Conservation (phyloP, 1,284 basidiomycete genomes). For the Moniliophthora roreri region DNA sequence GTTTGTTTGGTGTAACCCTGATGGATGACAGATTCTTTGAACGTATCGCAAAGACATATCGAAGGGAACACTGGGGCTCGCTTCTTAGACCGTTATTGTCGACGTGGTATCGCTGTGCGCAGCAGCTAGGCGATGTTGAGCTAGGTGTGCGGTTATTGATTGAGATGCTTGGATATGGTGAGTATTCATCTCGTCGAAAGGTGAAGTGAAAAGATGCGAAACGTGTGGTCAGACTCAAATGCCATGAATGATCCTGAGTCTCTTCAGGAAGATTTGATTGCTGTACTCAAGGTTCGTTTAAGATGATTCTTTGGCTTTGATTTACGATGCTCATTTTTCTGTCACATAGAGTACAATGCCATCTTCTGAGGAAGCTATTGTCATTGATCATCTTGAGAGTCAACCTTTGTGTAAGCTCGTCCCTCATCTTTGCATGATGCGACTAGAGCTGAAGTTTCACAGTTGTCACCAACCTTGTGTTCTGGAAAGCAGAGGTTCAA, state of each 20-base stretch:
- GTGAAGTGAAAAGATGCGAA: conserved; percentile 22
- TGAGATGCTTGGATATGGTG: conserved; percentile 81
- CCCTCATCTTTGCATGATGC: neutral
- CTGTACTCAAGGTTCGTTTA: conserved; percentile 60
- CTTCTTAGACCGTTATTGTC: conserved; percentile 72
- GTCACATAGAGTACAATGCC: conserved; percentile 65
- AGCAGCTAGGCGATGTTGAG: conserved; percentile 73
- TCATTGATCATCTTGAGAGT: conserved; percentile 63
- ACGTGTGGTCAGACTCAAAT: conserved; percentile 33
- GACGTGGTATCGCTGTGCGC: conserved; percentile 80
- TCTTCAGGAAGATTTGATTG: conserved; percentile 65
- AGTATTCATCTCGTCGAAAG: conserved; percentile 12
- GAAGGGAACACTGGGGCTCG: conserved; percentile 74
- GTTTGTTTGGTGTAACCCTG: neutral
- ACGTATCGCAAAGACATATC: conserved; percentile 81
- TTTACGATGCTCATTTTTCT: conserved; percentile 3
- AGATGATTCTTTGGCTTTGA: neutral
- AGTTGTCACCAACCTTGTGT: conserved; percentile 70
- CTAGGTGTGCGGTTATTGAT: conserved; percentile 70
- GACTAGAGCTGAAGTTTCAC: conserved; percentile 3
- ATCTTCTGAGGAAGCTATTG: conserved; percentile 50
- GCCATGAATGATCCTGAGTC: conserved; percentile 34
- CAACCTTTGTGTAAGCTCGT: conserved; percentile 58
- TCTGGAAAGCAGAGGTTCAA: conserved; percentile 65
- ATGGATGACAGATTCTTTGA: conserved; percentile 73